Percentiles rank a stretch among this genome's conserved stretches.
Evolutionary conservation across 2,329 filamentous ascomycete genomes (phyloP).

Genomic region (Fusarium nanum): DNA sequence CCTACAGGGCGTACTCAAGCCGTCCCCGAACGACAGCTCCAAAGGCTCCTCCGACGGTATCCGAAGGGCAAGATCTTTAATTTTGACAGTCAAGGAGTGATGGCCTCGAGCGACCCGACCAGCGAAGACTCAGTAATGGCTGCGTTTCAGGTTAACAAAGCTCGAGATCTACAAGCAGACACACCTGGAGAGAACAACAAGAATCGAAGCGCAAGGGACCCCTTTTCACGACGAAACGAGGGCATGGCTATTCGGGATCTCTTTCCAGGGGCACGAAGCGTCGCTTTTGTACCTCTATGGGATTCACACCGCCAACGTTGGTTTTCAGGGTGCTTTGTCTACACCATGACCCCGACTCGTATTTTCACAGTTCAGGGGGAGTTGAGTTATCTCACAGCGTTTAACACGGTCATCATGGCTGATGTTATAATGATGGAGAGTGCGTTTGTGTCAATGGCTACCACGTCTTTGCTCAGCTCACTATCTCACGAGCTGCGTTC

Average conservation of each 20-base stretch:
- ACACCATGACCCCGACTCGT: slow-evolving; percentile 58
- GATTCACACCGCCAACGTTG: slow-evolving; percentile 58
- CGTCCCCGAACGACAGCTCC: slow-evolving; percentile 16
- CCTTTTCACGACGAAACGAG: slow-evolving; percentile 35
- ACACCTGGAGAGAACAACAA: neutral
- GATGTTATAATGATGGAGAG: slow-evolving; percentile 62
- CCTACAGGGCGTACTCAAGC: neutral
- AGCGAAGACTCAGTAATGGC: slow-evolving; percentile 40
- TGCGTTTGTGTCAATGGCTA: slow-evolving; percentile 57
- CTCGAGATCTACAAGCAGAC: neutral
- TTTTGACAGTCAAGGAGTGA: slow-evolving; percentile 54
- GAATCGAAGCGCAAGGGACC: neutral
- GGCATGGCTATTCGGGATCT: slow-evolving; percentile 46
- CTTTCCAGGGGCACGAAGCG: slow-evolving; percentile 59
- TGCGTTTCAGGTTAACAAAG: neutral
- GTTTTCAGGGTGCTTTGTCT: slow-evolving; percentile 63
- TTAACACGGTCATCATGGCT: slow-evolving; percentile 66
- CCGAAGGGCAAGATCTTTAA: slow-evolving; percentile 61
- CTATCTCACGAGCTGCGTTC: slow-evolving; percentile 72
- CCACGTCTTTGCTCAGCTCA: slow-evolving; percentile 68
- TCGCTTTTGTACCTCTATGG: slow-evolving; percentile 62
- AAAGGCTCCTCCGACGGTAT: slow-evolving; percentile 50
- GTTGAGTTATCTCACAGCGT: slow-evolving; percentile 62
- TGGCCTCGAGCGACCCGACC: slow-evolving; percentile 49
- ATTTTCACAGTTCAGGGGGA: slow-evolving; percentile 61